Evolutionary conservation across 208 protist species (phyloP).

Genomic region (Endotrypanum monterogeii): DNA sequence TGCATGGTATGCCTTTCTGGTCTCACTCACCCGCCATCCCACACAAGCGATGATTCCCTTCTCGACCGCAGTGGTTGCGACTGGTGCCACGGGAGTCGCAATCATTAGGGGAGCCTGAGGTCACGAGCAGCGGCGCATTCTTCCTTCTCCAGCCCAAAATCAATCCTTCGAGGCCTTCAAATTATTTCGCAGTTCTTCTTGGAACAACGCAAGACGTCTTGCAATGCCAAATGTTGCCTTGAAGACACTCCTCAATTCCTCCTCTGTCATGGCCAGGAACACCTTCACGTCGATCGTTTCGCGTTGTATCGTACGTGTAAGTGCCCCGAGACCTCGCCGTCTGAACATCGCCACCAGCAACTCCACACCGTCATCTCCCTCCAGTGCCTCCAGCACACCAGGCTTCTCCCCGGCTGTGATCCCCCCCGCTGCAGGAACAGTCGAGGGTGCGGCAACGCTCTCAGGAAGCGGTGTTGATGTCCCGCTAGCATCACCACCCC

Average conservation of each 20-base stretch:
- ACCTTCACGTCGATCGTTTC: conserved; percentile 83
- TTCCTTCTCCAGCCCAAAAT: not conserved
- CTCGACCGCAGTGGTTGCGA: not conserved
- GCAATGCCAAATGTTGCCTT: conserved; percentile 81
- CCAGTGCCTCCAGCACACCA: conserved; percentile 12
- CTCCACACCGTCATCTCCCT: conserved; percentile 43
- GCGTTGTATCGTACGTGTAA: conserved; percentile 43
- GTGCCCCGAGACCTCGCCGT: conserved; percentile 59
- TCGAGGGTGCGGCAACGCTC: not conserved
- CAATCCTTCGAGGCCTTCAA: conserved; percentile 10
- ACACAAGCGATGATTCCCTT: not conserved
- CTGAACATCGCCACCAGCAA: conserved; percentile 60
- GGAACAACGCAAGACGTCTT: conserved; percentile 78
- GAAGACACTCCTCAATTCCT: conserved; percentile 76
- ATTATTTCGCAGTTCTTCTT: conserved; percentile 65
- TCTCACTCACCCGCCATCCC: not conserved
- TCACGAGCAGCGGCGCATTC: not conserved
- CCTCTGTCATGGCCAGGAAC: conserved; percentile 77
- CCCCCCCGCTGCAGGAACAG: not conserved
- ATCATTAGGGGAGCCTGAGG: not conserved
- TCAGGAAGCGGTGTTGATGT: not conserved
- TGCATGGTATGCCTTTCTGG: not conserved
- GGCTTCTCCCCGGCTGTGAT: not conserved
- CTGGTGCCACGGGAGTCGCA: too few species aligned
- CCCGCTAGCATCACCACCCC: not conserved